Evolutionary conservation across 352 stramenopile species (phyloP).

Genomic region (Phytophthora tentaculata): DNA sequence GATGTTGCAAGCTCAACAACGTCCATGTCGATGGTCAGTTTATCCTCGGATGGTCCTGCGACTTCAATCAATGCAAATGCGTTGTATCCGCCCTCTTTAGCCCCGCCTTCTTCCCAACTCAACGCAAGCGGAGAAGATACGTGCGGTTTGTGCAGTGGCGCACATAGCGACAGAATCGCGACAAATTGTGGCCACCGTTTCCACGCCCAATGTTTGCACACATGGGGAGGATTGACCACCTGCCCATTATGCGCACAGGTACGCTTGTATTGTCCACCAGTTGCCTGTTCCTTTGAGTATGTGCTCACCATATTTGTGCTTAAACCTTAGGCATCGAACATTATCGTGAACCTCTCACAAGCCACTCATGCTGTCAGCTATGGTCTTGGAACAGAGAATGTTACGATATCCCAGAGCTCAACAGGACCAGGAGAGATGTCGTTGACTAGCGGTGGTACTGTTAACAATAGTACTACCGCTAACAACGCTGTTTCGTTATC

Average conservation of each 20-base stretch:
- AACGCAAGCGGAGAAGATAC: slow-evolving; percentile 32
- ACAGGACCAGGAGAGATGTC: slow-evolving; percentile 28
- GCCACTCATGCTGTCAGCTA: slow-evolving; percentile 21
- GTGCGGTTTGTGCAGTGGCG: slow-evolving; percentile 55
- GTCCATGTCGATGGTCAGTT: slow-evolving; percentile 41
- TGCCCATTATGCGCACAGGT: slow-evolving; percentile 62
- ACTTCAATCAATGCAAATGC: slow-evolving; percentile 32
- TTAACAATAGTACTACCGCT: slow-evolving; percentile 31
- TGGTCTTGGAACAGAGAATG: slow-evolving; percentile 27
- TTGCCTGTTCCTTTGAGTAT: slow-evolving; percentile 8
- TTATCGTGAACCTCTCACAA: slow-evolving; percentile 34
- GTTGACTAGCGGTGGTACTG: slow-evolving; percentile 32
- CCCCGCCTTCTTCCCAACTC: slow-evolving; percentile 25
- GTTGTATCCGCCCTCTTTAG: slow-evolving; percentile 38
- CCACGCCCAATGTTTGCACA: slow-evolving; percentile 65
- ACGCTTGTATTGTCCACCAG: slow-evolving; percentile 10
- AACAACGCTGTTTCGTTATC: slow-evolving; percentile 38
- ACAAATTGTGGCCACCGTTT: slow-evolving; percentile 74
- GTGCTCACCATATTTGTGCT: slow-evolving; percentile 15
- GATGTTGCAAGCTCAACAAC: slow-evolving; percentile 40
- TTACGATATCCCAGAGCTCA: slow-evolving; percentile 31
- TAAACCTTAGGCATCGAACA: slow-evolving; percentile 37
- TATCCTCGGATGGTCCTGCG: slow-evolving; percentile 36
- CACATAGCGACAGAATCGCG: slow-evolving; percentile 57
- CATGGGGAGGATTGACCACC: slow-evolving; percentile 64